Percentiles rank a stretch among this genome's conserved stretches.
Conservation (phyloP, 352 stramenopile species). For the Aphanomyces astaci region DNA sequence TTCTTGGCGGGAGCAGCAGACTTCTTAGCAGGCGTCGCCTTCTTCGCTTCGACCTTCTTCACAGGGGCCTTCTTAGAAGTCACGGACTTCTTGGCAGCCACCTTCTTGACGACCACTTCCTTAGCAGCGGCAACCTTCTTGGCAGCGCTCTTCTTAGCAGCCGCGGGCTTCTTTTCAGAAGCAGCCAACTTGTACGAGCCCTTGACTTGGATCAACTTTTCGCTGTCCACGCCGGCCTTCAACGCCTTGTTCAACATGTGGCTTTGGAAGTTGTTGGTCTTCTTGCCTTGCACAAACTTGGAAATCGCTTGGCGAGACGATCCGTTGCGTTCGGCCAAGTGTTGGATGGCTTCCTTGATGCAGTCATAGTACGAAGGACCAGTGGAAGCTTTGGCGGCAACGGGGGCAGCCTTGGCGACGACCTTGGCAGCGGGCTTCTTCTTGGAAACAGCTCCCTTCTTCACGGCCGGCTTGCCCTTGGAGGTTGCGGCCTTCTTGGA, state of each 20-base stretch:
- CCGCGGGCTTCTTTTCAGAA: conserved; percentile 78
- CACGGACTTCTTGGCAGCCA: conserved; percentile 30
- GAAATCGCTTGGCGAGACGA: conserved; percentile 91
- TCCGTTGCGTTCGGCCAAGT: conserved; percentile 87
- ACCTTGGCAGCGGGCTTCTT: conserved; percentile 3
- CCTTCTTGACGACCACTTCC: conserved; percentile 31
- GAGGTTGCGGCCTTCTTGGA: conserved; percentile 20
- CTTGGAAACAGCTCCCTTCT: conserved; percentile 12
- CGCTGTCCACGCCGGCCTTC: conserved; percentile 82
- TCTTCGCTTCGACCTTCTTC: conserved; percentile 40
- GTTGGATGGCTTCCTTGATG: conserved; percentile 88
- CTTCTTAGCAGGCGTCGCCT: conserved; percentile 26
- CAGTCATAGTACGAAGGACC: conserved; percentile 84
- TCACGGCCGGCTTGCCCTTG: conserved; percentile 12
- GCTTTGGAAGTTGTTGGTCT: conserved; percentile 67
- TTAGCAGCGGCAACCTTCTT: conserved; percentile 23
- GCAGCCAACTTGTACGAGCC: conserved; percentile 91
- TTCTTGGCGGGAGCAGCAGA: conserved; percentile 38
- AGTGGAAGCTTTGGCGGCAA: conserved; percentile 21
- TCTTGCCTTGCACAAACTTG: conserved; percentile 88
- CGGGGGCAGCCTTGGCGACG: not conserved
- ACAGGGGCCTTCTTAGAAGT: conserved; percentile 48
- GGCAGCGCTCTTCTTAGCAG: conserved; percentile 29
- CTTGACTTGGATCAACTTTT: conserved; percentile 89
- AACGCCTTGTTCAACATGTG: conserved; percentile 83